phyloP scores from a whole-genome alignment of 2,329 filamentous ascomycete genomes.

The Microcyclospora pomicola region DNA sequence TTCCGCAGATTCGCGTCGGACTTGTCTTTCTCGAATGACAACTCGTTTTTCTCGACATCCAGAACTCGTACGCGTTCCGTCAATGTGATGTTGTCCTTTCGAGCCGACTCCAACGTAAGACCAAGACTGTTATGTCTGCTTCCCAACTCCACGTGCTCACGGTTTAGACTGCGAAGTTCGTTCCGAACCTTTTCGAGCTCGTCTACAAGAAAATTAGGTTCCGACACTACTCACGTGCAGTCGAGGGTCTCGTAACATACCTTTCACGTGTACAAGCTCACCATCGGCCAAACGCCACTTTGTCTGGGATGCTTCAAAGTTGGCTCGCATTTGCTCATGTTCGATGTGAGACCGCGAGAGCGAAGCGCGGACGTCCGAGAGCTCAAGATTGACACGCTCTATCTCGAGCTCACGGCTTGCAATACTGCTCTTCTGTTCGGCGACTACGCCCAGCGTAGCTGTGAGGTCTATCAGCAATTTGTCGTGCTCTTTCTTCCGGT shows the following conservation, averaged over 20 bases:
- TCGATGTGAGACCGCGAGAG: slow-evolving; percentile 12
- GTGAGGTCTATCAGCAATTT: slow-evolving; percentile 19
- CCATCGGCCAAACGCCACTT: slow-evolving; percentile 11
- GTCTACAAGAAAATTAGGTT: no score
- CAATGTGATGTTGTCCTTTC: slow-evolving; percentile 14
- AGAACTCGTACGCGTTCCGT: slow-evolving; percentile 14
- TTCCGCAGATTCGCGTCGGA: slow-evolving; percentile 18
- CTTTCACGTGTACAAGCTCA: slow-evolving; percentile 17
- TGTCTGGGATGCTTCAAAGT: slow-evolving; percentile 12
- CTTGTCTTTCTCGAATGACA: slow-evolving; percentile 16
- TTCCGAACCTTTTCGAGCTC: slow-evolving; percentile 16
- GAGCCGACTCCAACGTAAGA: slow-evolving; percentile 12
- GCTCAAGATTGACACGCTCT: slow-evolving; percentile 13
- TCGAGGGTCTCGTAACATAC: no score
- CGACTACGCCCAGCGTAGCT: slow-evolving; percentile 11
- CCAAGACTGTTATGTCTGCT: slow-evolving; percentile 14
- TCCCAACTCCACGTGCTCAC: slow-evolving; percentile 17
- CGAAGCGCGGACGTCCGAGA: slow-evolving; percentile 11
- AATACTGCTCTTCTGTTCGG: slow-evolving; percentile 16
- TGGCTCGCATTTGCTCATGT: slow-evolving; percentile 13
- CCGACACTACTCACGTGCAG: no score
- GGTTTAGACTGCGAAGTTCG: slow-evolving; percentile 14
- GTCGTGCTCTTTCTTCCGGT: slow-evolving; percentile 19
- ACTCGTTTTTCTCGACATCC: slow-evolving; percentile 15
- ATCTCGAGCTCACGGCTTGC: slow-evolving; percentile 18